Conservation (phyloP, 1,284 basidiomycete genomes). For the Sporisorium scitamineum region DNA sequence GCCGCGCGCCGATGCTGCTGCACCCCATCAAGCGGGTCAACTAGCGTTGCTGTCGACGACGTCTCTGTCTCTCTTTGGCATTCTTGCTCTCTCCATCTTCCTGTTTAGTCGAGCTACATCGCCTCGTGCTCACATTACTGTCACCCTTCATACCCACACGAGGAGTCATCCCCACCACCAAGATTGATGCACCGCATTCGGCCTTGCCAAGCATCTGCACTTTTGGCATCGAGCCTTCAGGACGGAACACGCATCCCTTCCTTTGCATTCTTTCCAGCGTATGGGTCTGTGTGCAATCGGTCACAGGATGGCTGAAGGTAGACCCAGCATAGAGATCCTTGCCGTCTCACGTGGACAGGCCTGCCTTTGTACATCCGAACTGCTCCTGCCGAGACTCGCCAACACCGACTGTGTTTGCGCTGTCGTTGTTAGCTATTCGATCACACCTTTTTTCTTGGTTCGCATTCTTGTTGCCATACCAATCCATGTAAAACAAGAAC, state of each 20-base stretch:
- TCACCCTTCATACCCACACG: conserved; percentile 36
- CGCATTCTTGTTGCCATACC: not conserved
- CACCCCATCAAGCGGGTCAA: conserved; percentile 68
- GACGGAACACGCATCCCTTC: conserved; percentile 18
- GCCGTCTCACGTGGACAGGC: too few relatives aligned
- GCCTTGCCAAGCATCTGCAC: conserved; percentile 11
- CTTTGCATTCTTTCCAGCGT: conserved; percentile 12
- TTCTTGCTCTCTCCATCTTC: not conserved
- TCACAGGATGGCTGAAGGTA: not conserved
- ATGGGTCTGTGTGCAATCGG: not conserved
- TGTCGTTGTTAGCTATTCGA: not conserved
- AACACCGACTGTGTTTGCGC: not conserved
- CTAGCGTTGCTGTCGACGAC: conserved; percentile 7
- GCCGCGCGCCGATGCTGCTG: conserved; percentile 65
- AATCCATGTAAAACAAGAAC: conserved; percentile 40
- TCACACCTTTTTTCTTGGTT: not conserved
- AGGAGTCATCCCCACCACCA: conserved; percentile 4
- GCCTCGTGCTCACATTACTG: not conserved
- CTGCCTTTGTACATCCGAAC: not conserved
- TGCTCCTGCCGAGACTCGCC: not conserved
- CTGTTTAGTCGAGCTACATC: not conserved
- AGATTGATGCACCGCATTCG: not conserved
- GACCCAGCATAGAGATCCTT: not conserved
- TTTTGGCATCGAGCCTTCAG: conserved; percentile 9
- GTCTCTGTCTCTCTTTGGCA: not conserved